Percentiles rank a stretch among this genome's conserved stretches.
These are phyloP conservation scores for Castanospermum australe DNA, from an alignment of 306 rosid genomes.

Conservation along the genomic window DNA sequence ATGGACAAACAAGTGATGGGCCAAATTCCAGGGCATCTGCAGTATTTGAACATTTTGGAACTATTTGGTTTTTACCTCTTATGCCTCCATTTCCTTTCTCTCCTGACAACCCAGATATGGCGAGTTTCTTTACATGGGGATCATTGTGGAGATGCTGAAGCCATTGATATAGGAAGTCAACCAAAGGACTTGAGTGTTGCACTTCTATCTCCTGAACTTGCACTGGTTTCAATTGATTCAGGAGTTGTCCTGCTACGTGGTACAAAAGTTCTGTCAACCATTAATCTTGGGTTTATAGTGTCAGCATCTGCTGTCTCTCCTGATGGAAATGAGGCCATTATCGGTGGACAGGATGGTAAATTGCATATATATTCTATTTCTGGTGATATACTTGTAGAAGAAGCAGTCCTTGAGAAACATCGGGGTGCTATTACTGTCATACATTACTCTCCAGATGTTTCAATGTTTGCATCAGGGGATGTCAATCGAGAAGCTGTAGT, in stretches of 20 bases:
- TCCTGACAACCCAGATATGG: conserved; percentile 56
- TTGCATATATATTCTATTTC: conserved; percentile 69
- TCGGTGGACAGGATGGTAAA: conserved; percentile 95
- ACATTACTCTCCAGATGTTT: conserved; percentile 82
- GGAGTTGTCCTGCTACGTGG: conserved; percentile 88
- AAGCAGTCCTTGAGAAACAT: conserved; percentile 87
- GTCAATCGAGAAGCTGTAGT: conserved; percentile 89
- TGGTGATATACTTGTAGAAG: conserved; percentile 79
- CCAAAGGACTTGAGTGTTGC: conserved; percentile 90
- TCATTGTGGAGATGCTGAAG: conserved; percentile 78
- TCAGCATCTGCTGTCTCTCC: conserved; percentile 84
- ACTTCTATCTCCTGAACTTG: conserved; percentile 77
- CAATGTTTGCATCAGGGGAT: conserved; percentile 98
- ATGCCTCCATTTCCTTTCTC: conserved; percentile 8
- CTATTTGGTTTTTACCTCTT: neutral
- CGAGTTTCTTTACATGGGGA: conserved; percentile 65
- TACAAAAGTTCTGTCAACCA: conserved; percentile 66
- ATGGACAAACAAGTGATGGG: conserved; percentile 10
- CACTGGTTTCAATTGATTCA: conserved; percentile 73
- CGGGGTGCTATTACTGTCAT: conserved; percentile 87
- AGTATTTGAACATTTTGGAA: neutral
- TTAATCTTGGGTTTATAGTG: conserved; percentile 81
- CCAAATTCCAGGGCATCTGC: conserved; percentile 13
- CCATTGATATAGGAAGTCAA: conserved; percentile 90
- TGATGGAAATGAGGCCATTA: conserved; percentile 91